Conservation (phyloP, 1,284 basidiomycete genomes). For the Athelia psychrophila region DNA sequence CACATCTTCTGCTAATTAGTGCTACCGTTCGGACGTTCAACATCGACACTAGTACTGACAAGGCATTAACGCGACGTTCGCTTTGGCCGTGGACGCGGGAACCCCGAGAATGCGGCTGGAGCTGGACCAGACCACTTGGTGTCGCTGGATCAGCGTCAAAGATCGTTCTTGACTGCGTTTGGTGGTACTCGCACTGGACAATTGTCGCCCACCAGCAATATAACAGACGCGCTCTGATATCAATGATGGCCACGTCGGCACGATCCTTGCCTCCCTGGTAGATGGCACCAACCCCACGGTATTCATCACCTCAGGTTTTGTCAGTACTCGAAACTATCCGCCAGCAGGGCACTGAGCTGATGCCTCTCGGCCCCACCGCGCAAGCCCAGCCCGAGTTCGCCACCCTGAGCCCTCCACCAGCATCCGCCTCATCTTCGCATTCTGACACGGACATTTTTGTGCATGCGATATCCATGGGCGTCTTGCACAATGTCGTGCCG, state of each 20-base stretch:
- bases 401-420: conserved; percentile 41
- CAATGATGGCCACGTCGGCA: conserved; percentile 10
- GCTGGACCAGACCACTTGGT: conserved; percentile 50
- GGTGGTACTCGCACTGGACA: conserved; percentile 68
- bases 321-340: conserved; percentile 51
- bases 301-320: conserved; percentile 45
- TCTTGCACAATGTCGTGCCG: conserved; percentile 69
- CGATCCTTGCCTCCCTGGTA: conserved; percentile 49
- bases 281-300: conserved; percentile 77
- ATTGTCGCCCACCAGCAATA: conserved; percentile 60
- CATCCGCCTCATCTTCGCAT: conserved; percentile 14
- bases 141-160: conserved; percentile 63
- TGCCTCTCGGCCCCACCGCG: too few species aligned
- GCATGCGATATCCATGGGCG: conserved; percentile 69
- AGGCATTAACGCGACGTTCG: conserved; percentile 64
- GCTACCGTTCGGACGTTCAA: conserved; percentile 59
- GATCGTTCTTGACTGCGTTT: conserved; percentile 63
- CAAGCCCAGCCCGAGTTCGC: conserved; percentile 76
- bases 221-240: conserved; percentile 39
- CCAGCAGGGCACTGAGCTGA: conserved; percentile 47
- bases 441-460: conserved; percentile 51
- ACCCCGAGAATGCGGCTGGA: conserved; percentile 41
- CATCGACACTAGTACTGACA: conserved; percentile 70
- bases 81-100: conserved; percentile 31
- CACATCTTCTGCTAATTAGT: too few species aligned